These are phyloP conservation scores for Populus hybrid DNA, from an alignment of 441 rosid genomes.

Conservation along the genomic window DNA sequence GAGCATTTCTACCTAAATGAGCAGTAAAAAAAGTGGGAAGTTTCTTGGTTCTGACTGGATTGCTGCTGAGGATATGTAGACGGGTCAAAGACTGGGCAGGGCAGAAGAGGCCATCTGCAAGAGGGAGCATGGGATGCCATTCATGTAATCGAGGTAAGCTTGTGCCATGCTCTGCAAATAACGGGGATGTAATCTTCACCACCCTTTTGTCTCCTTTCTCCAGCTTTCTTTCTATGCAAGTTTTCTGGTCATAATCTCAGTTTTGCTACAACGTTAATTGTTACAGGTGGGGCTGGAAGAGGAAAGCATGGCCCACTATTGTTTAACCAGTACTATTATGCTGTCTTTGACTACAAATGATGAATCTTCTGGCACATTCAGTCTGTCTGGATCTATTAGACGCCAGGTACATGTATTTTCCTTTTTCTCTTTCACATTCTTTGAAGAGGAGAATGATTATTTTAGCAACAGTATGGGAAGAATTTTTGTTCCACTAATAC, in stretches of 20 bases:
- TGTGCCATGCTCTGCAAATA: background rate
- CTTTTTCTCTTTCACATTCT: too few species aligned
- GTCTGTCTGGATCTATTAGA: conserved; percentile 90
- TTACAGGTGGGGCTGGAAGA: conserved; percentile 84
- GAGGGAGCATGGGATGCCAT: conserved; percentile 99
- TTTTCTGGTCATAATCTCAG: background rate
- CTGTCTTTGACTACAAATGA: conserved; percentile 82
- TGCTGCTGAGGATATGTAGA: conserved; percentile 38
- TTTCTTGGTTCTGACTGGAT: conserved; percentile 19
- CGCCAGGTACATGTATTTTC: conserved; percentile 60
- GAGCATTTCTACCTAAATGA: conserved; percentile 17
- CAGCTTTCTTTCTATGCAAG: background rate
- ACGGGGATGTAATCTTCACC: background rate
- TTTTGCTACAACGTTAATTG: conserved; percentile 14
- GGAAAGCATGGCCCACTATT: conserved; percentile 73
- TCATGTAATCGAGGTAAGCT: conserved; percentile 81
- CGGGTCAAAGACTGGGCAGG: conserved; percentile 90
- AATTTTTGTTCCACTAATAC: background rate
- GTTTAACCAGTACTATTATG: conserved; percentile 96
- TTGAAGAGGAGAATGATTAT: background rate
- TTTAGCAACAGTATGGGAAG: background rate
- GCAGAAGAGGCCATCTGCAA: conserved; percentile 85
- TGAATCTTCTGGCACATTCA: conserved; percentile 76
- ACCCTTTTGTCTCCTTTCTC: background rate
- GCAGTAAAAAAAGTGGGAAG: background rate